Evolutionary conservation across 108 stramenopile genomes (phyloP).

Genomic region (Fragilaria crotonensis): DNA sequence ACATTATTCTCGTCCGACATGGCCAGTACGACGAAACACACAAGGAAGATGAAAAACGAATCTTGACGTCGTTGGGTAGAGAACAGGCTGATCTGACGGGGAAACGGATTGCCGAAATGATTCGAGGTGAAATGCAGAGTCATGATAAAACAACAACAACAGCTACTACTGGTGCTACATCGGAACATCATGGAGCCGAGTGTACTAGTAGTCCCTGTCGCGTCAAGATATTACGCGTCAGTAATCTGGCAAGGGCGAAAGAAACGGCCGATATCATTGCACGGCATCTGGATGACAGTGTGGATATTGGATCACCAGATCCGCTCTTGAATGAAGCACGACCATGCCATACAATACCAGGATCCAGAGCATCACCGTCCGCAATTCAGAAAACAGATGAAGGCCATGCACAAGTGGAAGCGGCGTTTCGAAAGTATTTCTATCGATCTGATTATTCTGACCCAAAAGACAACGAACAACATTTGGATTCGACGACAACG

Average conservation of each 20-base stretch:
- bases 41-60: slow-evolving; percentile 64
- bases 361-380: slow-evolving; percentile 27
- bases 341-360: slow-evolving; percentile 3
- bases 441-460: slow-evolving; percentile 51
- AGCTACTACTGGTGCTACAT: slow-evolving; percentile 55
- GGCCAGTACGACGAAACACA: slow-evolving; percentile 87
- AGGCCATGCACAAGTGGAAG: slow-evolving; percentile 74
- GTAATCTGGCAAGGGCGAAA: slow-evolving; percentile 74
- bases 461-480: slow-evolving; percentile 12
- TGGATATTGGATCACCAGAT: slow-evolving; percentile 60
- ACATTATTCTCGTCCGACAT: slow-evolving; percentile 82
- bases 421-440: slow-evolving; percentile 81
- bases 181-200: slow-evolving; percentile 35
- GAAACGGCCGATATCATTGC: slow-evolving; percentile 82
- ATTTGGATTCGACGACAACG: slow-evolving; percentile 4
- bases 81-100: slow-evolving; percentile 80
- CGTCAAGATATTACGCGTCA: slow-evolving; percentile 63
- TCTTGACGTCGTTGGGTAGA: slow-evolving; percentile 77
- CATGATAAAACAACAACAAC: slow-evolving; percentile 8
- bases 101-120: slow-evolving; percentile 52
- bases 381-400: slow-evolving; percentile 76
- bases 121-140: slow-evolving; percentile 21
- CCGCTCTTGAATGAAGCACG: slow-evolving; percentile 80
- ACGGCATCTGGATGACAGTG: slow-evolving; percentile 33
- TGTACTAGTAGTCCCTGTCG: slow-evolving; percentile 52